phyloP scores from a whole-genome alignment of 805 yeast genomes.

The Metschnikowia colocasiae region DNA sequence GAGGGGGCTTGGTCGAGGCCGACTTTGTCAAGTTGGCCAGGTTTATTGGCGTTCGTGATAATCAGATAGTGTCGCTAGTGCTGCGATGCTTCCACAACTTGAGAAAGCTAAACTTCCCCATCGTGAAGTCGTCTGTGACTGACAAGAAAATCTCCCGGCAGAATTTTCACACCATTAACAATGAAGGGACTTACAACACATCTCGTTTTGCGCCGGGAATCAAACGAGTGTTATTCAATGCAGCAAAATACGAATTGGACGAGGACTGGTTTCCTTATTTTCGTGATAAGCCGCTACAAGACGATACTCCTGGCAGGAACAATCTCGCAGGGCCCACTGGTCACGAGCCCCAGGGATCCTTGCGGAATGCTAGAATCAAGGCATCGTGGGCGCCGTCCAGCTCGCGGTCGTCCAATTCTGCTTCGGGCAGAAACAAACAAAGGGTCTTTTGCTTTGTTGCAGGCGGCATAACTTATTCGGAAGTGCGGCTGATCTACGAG shows the following conservation, averaged over 20 bases:
- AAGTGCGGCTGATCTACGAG: constrained; percentile 71
- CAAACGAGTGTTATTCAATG: constrained; percentile 52
- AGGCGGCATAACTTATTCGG: constrained; percentile 88
- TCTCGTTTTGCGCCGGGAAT: constrained; percentile 73
- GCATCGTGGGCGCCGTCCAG: constrained; percentile 21
- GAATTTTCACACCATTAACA: constrained; percentile 54
- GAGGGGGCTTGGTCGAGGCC: constrained; percentile 74
- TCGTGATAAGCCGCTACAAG: constrained; percentile 66
- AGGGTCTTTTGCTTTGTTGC: constrained; percentile 75
- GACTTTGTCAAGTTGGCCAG: constrained; percentile 70
- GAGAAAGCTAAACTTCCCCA: constrained; percentile 52
- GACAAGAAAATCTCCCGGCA: constrained; percentile 46
- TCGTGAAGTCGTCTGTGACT: constrained; percentile 41
- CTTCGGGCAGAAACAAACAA: constrained; percentile 40
- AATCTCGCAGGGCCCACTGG: neutral
- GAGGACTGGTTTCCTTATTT: constrained; percentile 66
- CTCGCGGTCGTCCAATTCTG: constrained; percentile 16
- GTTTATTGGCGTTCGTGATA: constrained; percentile 45
- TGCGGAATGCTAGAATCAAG: constrained; percentile 17
- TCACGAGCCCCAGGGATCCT: constrained; percentile 11
- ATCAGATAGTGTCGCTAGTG: constrained; percentile 54
- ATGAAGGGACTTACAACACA: constrained; percentile 54
- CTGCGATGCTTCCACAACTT: constrained; percentile 44
- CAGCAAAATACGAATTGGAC: constrained; percentile 50
- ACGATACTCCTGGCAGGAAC: constrained; percentile 29